phyloP scores from a whole-genome alignment of 2,329 filamentous ascomycete species.

The Curvularia verruculosa region DNA sequence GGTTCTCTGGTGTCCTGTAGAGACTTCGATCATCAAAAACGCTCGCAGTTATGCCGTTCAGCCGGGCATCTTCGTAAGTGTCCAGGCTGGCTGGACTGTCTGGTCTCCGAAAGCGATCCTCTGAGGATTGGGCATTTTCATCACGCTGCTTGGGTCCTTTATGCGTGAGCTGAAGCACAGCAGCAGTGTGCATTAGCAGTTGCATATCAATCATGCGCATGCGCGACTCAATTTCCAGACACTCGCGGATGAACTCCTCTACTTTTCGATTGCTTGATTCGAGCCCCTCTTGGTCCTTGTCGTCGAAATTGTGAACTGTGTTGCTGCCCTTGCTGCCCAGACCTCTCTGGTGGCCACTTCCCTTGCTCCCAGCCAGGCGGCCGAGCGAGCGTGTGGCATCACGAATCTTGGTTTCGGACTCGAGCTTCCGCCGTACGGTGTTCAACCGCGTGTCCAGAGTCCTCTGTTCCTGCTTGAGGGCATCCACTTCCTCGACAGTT shows the following conservation, averaged over 20 bases:
- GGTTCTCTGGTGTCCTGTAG: slow-evolving; percentile 71
- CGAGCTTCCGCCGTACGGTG: slow-evolving; percentile 79
- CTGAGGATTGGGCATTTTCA: slow-evolving; percentile 49
- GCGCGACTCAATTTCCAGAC: slow-evolving; percentile 79
- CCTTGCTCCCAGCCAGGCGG: slow-evolving; percentile 73
- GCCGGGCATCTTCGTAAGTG: slow-evolving; percentile 64
- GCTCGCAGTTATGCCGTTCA: slow-evolving; percentile 60
- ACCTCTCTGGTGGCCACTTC: slow-evolving; percentile 55
- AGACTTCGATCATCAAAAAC: slow-evolving; percentile 80
- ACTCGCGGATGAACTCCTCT: slow-evolving; percentile 80
- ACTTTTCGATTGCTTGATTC: slow-evolving; percentile 78
- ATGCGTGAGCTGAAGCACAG: slow-evolving; percentile 89
- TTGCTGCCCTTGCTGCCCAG: slow-evolving; percentile 56
- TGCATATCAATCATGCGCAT: slow-evolving; percentile 75
- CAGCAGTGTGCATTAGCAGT: slow-evolving; percentile 88
- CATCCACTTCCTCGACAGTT: slow-evolving; percentile 89
- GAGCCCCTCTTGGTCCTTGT: slow-evolving; percentile 73
- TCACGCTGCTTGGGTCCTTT: slow-evolving; percentile 69
- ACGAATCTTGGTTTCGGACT: slow-evolving; percentile 89
- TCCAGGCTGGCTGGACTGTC: slow-evolving; percentile 80
- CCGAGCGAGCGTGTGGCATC: slow-evolving; percentile 90
- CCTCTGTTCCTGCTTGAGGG: slow-evolving; percentile 84
- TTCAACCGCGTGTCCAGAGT: slow-evolving; percentile 78
- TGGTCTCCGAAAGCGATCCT: slow-evolving; percentile 57
- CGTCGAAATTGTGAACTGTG: slow-evolving; percentile 39